Evolutionary conservation across 1,139 yeast genomes (phyloP), one percentile per base, ranked within the genome.

Genomic region (Candida smagusa): DNA sequence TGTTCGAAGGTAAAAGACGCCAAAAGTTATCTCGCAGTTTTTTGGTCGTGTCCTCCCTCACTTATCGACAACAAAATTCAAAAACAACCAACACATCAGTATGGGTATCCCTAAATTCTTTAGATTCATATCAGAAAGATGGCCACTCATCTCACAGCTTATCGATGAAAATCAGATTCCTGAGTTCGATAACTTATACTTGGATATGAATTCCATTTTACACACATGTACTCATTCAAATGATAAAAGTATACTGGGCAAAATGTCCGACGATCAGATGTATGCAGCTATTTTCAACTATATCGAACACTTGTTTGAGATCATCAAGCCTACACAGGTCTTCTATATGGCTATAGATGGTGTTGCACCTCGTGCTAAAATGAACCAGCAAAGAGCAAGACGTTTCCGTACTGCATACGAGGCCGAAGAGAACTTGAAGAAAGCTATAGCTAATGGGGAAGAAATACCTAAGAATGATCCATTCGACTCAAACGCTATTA

Each of bases 321-420:
- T 88, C 28, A 89, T 92, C 49, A 81, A 81, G 55, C 99, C 99
- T 6, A 74, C 85, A 52, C 77, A 88, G 57, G 79, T 86, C 24
- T 87, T 94, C 52, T 90, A 85, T 61, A 90, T 94, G 95, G 98
- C 99, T 4, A 89, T 94, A 45, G 99, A 94, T 65, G 99, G 99
- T 49, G 99, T 94, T 36, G 98, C 98, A 0, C 99, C 99, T 36
- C 75, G 99, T 55, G 99, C 99, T 22, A 94, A 94, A 59, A 94
- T 94, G 97, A 94, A 94, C 59, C 99, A 94, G 63, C 99, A 94
- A 63, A 81, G 99, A 62, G 85, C 98, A 2, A 81, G 99, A 69
- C 79, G 99, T 62, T 94, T 94, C 60, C 74, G 98, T 61, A 81
- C 97, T 9, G 98, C 98, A 0, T 79, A 83, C 53, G 98, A 94